phyloP scores from a whole-genome alignment of 805 yeast genomes.

The Yamadazyma laniorum region DNA sequence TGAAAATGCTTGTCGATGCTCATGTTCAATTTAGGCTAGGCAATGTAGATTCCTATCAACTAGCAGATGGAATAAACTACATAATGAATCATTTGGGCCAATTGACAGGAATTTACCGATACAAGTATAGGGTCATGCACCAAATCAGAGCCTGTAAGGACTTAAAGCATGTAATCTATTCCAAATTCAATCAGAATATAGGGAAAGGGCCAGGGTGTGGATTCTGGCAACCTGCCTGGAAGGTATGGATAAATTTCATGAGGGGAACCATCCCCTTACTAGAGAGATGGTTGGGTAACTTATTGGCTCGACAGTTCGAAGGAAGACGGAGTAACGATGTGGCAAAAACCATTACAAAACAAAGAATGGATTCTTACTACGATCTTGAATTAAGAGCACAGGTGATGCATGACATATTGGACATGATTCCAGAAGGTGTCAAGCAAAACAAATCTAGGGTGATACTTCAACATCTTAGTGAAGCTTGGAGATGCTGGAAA shows the following conservation, averaged over 20 bases:
- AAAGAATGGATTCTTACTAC: constrained; percentile 90
- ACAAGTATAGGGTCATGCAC: constrained; percentile 97
- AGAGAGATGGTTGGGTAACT: constrained; percentile 93
- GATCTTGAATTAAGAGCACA: constrained; percentile 91
- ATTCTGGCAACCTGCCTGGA: constrained; percentile 99
- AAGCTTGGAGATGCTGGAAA: constrained; percentile 99
- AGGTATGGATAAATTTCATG: constrained; percentile 90
- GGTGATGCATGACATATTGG: constrained; percentile 92
- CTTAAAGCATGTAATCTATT: constrained; percentile 85
- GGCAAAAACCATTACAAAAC: constrained; percentile 92
- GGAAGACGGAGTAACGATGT: constrained; percentile 91
- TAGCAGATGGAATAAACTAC: constrained; percentile 93
- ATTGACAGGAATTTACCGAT: constrained; percentile 92
- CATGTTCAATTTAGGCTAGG: constrained; percentile 92
- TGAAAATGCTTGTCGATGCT: constrained; percentile 85
- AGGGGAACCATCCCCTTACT: constrained; percentile 89
- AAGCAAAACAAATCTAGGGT: constrained; percentile 84
- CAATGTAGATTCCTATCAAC: constrained; percentile 85
- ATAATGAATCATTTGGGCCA: constrained; percentile 92
- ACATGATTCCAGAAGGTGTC: constrained; percentile 95
- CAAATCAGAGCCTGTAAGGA: constrained; percentile 96
- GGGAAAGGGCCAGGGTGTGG: constrained; percentile 99
- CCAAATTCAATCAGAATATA: constrained; percentile 76
- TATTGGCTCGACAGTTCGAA: constrained; percentile 89
- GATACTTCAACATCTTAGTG: constrained; percentile 88